These are phyloP conservation scores for Graphilbum fragrans DNA, from an alignment of 2,329 filamentous ascomycete species.

Conservation along the genomic window DNA sequence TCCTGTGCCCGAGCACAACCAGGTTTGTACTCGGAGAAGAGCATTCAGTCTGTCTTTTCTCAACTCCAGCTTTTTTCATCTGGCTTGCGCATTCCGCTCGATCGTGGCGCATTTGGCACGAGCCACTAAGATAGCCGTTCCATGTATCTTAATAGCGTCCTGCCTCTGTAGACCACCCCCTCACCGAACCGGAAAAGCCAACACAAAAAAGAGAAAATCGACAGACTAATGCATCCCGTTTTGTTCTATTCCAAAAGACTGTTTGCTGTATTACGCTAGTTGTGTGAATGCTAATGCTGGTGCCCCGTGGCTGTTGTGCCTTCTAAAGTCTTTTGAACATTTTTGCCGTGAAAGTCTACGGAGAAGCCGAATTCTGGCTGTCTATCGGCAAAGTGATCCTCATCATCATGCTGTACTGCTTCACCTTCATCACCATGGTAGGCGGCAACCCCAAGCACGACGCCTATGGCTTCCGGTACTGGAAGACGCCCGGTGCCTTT, in stretches of 20 bases:
- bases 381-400: slow-evolving; percentile 30
- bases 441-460: slow-evolving; percentile 40
- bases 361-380: slow-evolving; percentile 35
- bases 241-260: neutral
- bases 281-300: neutral
- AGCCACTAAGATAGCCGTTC: too few relatives aligned
- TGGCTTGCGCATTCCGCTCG: too few relatives aligned
- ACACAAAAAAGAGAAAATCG: too few relatives aligned
- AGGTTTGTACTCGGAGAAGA: neutral
- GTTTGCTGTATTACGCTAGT: neutral
- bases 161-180: too few relatives aligned
- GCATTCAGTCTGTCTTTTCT: too few relatives aligned
- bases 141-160: too few relatives aligned
- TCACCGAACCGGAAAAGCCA: too few relatives aligned
- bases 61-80: too few relatives aligned
- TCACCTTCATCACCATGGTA: slow-evolving; percentile 43
- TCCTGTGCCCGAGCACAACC: neutral
- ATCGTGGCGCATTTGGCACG: too few relatives aligned
- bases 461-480: slow-evolving; percentile 30
- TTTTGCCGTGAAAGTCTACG: slow-evolving; percentile 22
- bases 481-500: slow-evolving; percentile 30
- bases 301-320: neutral
- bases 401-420: slow-evolving; percentile 44
- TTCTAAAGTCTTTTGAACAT: slow-evolving; percentile 8
- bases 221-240: neutral